Evolutionary conservation across 73 alveolate genomes (phyloP).

Genomic region (Tetrahymena malaccensis): DNA sequence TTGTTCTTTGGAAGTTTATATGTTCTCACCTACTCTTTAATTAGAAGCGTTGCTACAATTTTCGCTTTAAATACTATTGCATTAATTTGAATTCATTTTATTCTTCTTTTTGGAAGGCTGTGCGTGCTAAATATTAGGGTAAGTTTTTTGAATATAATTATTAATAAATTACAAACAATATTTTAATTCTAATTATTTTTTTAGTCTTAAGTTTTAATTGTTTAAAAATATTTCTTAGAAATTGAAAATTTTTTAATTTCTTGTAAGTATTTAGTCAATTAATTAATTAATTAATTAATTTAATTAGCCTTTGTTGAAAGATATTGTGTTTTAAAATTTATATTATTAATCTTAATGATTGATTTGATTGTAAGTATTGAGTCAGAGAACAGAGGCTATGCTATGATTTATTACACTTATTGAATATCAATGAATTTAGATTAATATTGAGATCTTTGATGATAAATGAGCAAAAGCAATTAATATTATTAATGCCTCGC

Average conservation of each 20-base stretch:
- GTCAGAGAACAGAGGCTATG: no score
- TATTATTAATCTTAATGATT: no score
- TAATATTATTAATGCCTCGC: background rate
- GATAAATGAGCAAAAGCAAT: no score
- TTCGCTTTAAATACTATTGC: background rate
- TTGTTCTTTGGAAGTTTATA: background rate
- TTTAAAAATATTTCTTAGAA: no score
- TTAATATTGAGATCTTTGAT: no score
- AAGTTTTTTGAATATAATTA: background rate
- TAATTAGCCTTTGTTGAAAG: background rate
- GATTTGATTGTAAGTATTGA: no score
- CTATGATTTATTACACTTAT: no score
- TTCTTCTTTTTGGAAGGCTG: background rate
- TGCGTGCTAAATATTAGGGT: background rate
- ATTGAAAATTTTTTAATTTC: background rate
- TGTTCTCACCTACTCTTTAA: background rate
- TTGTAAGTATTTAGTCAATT: background rate
- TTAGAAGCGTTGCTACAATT: background rate
- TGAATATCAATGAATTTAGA: no score
- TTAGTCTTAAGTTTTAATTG: background rate
- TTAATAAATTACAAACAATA: background rate
- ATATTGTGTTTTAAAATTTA: no score
- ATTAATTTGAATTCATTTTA: background rate
- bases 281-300: no score
- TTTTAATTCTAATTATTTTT: background rate